Evolutionary conservation across 2,329 filamentous ascomycete species (phyloP).

Genomic region (Epichloe amarillans): DNA sequence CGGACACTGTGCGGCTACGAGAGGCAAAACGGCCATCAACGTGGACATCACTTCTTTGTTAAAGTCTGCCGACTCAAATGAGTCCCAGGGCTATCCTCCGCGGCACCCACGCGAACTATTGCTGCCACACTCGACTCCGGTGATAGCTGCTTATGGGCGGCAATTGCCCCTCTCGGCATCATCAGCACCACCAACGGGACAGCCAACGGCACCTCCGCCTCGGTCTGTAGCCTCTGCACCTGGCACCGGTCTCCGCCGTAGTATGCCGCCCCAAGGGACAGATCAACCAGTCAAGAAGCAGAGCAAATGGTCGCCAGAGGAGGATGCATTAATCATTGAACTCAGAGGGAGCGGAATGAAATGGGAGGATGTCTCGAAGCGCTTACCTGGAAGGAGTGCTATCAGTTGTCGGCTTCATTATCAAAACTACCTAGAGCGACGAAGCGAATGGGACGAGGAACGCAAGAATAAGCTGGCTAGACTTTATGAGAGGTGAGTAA

Average conservation of each 20-base stretch:
- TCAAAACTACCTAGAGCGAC: conserved; percentile 89
- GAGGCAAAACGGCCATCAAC: conserved; percentile 42
- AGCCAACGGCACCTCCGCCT: background rate
- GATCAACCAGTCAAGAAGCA: conserved; percentile 80
- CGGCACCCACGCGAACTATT: conserved; percentile 13
- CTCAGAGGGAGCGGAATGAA: conserved; percentile 87
- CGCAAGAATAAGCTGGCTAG: conserved; percentile 92
- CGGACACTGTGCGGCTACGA: conserved; percentile 14
- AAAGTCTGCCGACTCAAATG: conserved; percentile 61
- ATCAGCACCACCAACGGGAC: background rate
- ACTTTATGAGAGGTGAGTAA: conserved; percentile 78
- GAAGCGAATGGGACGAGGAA: conserved; percentile 93
- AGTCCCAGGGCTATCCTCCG: conserved; percentile 42
- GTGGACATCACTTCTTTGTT: conserved; percentile 93
- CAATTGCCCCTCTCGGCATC: conserved; percentile 7
- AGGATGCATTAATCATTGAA: conserved; percentile 88
- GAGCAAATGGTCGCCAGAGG: conserved; percentile 90
- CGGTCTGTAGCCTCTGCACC: conserved; percentile 19
- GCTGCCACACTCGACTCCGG: conserved; percentile 10
- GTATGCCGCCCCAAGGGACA: conserved; percentile 32
- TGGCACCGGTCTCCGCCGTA: conserved; percentile 19
- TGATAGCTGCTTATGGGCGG: conserved; percentile 10
- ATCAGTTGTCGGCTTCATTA: conserved; percentile 93
- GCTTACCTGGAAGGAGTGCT: conserved; percentile 76
- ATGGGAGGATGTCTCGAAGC: conserved; percentile 95